Base-by-base conservation (phyloP, 192 early-diverging fungal species). In the Rhizoclosmatium sp. region DNA sequence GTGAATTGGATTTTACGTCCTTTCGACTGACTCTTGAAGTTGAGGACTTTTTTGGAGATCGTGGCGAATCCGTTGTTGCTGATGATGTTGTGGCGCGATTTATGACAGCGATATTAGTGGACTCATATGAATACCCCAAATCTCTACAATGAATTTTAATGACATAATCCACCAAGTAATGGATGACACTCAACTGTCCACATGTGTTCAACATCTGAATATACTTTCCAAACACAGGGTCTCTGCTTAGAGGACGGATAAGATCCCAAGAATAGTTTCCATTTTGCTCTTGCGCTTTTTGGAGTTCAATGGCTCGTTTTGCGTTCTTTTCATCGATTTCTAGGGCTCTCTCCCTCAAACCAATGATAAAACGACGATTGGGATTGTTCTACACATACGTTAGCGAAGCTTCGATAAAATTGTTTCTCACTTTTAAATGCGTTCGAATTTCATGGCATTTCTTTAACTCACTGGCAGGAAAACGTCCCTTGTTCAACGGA, bases 171-270 rank as follows among this genome's bases (percentile, higher is more conserved):
- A 31, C 31, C 31, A 31, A 31, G 31, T 0, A 31, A 31, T 54
- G 5, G 0, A 54, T 54, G 51, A 42, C 16, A 65, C 60, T 65
- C 44, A 60, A 64, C 59, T 62, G 65, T 58, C 68, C 68, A 40
- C 41, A 40, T 39, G 49, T 56, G 54, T 80, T 77, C 58, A 80
- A 62, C 14, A 45, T n/a, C 40, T 60, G 54, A 47, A 80, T 80
- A 54, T 65, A 80, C 41, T 71, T 60, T 45, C 71, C 78, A 56
- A 80, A 80, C n/a, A 72, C 40, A 16, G 78, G 78, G 41, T 80
- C 78, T 10, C 78, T 69, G 21, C 61, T 66, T 19, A 80, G 48
- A 4, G 78, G 78, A 16, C 78, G 78, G 42, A 80, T 23, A 40
- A 80, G 59, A 69, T 80, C 60, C 78, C 78, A 80, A 10, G 46